These are phyloP conservation scores for Exophiala bonariae DNA, from an alignment of 2,329 filamentous ascomycete genomes.

Conservation along the genomic window DNA sequence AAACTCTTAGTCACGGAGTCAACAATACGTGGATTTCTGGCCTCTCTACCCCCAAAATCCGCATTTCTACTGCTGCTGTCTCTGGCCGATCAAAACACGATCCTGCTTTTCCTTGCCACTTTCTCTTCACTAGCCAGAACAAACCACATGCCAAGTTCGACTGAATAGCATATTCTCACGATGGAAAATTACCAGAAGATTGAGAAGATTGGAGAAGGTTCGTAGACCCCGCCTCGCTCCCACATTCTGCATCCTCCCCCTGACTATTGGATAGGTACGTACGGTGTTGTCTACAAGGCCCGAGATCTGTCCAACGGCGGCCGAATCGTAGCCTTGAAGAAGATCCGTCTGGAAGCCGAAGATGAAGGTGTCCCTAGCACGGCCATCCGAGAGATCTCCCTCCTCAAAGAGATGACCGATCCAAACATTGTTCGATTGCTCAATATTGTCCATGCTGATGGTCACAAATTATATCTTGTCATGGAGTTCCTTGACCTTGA, in stretches of 20 bases:
- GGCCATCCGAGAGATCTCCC: constrained; percentile 89
- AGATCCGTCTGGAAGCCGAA: constrained; percentile 92
- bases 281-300: constrained; percentile 94
- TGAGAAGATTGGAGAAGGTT: constrained; percentile 95
- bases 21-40: too few species aligned
- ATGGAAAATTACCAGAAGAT: constrained; percentile 98
- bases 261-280: constrained; percentile 64
- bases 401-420: constrained; percentile 92
- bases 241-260: neutral
- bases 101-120: too few species aligned
- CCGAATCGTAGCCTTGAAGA: constrained; percentile 89
- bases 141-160: too few species aligned
- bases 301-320: constrained; percentile 78
- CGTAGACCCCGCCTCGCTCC: constrained; percentile 30
- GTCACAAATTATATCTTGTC: constrained; percentile 91
- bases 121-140: too few species aligned
- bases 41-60: too few species aligned
- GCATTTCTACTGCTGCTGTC: too few species aligned
- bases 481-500: constrained; percentile 90
- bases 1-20: too few species aligned
- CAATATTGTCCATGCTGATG: constrained; percentile 93
- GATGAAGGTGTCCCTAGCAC: constrained; percentile 92
- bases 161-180: constrained; percentile 15
- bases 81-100: too few species aligned
- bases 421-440: constrained; percentile 83